Evolutionary conservation across 495 filamentous ascomycete species (phyloP).

Genomic region (Lepidopterella palustris): DNA sequence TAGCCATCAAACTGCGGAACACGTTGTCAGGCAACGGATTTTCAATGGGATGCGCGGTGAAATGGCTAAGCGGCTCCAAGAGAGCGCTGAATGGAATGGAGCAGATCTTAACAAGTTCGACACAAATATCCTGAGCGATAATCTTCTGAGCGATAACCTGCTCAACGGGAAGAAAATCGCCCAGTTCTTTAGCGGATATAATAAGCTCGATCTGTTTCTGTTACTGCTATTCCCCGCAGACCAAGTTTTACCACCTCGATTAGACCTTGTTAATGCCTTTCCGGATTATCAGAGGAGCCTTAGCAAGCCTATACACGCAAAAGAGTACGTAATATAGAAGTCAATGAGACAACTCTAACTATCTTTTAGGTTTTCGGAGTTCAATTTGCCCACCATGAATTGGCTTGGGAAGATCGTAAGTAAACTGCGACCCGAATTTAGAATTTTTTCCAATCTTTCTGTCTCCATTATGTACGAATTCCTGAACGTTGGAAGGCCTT

Average conservation of each 20-base stretch:
- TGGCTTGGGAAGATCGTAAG: neutral
- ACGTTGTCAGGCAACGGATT: neutral
- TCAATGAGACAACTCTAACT: neutral
- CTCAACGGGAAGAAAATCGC: slow-evolving; percentile 1
- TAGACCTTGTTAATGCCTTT: neutral
- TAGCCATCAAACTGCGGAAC: neutral
- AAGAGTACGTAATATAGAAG: neutral
- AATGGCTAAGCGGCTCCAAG: neutral
- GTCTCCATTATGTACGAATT: neutral
- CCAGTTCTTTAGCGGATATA: neutral
- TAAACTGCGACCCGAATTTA: neutral
- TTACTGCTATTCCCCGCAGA: neutral
- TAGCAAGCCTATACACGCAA: neutral
- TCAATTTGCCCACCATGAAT: neutral
- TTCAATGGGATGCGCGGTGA: neutral
- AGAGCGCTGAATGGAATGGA: neutral
- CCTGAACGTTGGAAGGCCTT: neutral
- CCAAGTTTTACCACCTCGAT: neutral
- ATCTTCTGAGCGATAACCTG: neutral
- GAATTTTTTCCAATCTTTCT: neutral
- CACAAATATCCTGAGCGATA: neutral
- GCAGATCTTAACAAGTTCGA: neutral
- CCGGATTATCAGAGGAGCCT: neutral
- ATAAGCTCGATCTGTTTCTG: neutral
- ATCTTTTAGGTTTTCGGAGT: neutral